Percentiles rank a stretch among this genome's conserved stretches.
Evolutionary conservation across 1,139 yeast species (phyloP).

Genomic region (Arxiozyma slooffiae): DNA sequence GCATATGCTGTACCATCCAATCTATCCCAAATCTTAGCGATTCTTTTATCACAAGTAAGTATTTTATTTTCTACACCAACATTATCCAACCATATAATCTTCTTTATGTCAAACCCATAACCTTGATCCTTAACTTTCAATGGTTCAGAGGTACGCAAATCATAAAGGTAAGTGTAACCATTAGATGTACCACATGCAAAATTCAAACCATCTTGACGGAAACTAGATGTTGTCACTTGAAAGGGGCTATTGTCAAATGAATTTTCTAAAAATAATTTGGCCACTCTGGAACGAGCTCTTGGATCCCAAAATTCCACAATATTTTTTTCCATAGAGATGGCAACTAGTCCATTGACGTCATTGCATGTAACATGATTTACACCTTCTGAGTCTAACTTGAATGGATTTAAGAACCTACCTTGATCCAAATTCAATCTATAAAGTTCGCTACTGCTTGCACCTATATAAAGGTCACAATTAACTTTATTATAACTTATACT

Average conservation of each 20-base stretch:
- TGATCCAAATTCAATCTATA: constrained; percentile 86
- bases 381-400: constrained; percentile 60
- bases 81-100: constrained; percentile 67
- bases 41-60: constrained; percentile 77
- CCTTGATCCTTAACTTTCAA: constrained; percentile 86
- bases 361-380: constrained; percentile 73
- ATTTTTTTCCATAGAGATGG: constrained; percentile 75
- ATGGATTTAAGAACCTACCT: constrained; percentile 86
- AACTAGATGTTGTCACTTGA: constrained; percentile 59
- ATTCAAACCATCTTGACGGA: constrained; percentile 72
- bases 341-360: constrained; percentile 69
- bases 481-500: constrained; percentile 64
- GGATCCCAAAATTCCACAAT: constrained; percentile 98
- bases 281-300: constrained; percentile 76
- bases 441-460: constrained; percentile 79
- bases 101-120: constrained; percentile 82
- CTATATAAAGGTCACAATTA: constrained; percentile 77
- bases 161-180: constrained; percentile 77
- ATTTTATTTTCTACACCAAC: constrained; percentile 35
- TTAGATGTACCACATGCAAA: constrained; percentile 89
- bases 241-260: constrained; percentile 33
- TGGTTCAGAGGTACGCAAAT: constrained; percentile 83
- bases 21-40: constrained; percentile 88
- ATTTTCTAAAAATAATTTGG: constrained; percentile 47
- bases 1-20: constrained; percentile 75